Evolutionary conservation across 164 flowering plant species (phyloP), one percentile per base, ranked within the genome.

Genomic region (Vitis vinifera): DNA sequence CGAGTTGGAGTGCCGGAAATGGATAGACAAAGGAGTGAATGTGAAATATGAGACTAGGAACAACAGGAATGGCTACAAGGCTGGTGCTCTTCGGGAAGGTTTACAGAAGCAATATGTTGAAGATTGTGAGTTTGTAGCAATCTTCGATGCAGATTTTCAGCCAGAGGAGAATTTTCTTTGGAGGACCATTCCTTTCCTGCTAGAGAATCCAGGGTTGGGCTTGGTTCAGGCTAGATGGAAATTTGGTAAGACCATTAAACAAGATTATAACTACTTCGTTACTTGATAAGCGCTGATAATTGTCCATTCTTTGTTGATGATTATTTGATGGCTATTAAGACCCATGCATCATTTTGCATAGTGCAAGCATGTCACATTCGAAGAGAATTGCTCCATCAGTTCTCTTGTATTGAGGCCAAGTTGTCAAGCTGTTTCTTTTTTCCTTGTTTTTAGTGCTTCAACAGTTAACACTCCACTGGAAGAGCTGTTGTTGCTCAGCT

Each of bases 151-250:
- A 0, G 91, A 89, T 66, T 89, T 88, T 69, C 94, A 89, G 70
- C 94, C 91, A 0, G 89, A 89, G 6, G 16, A 72, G 10, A 87
- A 89, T 63, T 88, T 75, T 58, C 83, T 89, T 2, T 75, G 76
- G 82, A 73, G 84, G 62, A 82, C 88, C 12, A 71, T 89, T 31
- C 94, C 91, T 0, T 87, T 68, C 68, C 82, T 89, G 12, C 68
- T 87, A 12, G 65, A 81, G 37, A 88, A 86, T 67, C 84, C 84
- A 4, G 85, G 88, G 17, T 51, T 89, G 61, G 94, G 70, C 17
- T 74, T 89, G 70, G 91, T 89, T 59, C 94, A 89, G 65, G 94
- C 94, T 30, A 66, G 90, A 63, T 88, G 94, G 94, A 85, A 69
- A 66, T 89, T 87, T 63, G 91, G 92, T 87, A 76, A 68, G 74